These are phyloP conservation scores for Petrea volubilis DNA, from an alignment of 257 asterid genomes.

Conservation along the genomic window DNA sequence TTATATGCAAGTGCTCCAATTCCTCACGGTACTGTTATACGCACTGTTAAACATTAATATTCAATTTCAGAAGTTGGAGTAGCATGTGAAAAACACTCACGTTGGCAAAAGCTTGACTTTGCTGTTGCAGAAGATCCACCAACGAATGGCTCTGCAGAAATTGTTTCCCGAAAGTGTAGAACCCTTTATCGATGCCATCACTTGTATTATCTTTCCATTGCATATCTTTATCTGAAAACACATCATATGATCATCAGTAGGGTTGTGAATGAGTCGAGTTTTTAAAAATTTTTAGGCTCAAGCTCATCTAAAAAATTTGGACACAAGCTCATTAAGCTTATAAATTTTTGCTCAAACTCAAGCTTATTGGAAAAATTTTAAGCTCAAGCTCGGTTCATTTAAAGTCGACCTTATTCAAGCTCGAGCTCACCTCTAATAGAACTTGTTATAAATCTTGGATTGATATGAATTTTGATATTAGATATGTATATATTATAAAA, in stretches of 20 bases:
- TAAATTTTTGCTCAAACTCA: too few relatives aligned
- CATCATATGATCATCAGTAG: constrained; percentile 24
- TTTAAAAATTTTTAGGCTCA: too few relatives aligned
- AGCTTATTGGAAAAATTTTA: too few relatives aligned
- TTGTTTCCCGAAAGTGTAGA: constrained; percentile 82
- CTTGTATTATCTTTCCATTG: constrained; percentile 87
- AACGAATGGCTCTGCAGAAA: constrained; percentile 74
- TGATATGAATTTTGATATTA: too few relatives aligned
- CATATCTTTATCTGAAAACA: constrained; percentile 89
- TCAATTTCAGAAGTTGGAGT: neutral
- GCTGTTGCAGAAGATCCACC: constrained; percentile 99
- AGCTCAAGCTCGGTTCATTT: too few relatives aligned
- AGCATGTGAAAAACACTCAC: constrained; percentile 44
- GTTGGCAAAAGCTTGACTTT: constrained; percentile 95
- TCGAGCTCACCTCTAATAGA: too few relatives aligned
- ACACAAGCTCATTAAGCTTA: too few relatives aligned
- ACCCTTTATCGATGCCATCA: constrained; percentile 86
- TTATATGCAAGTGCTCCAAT: neutral
- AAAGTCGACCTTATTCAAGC: too few relatives aligned
- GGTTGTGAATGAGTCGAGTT: too few relatives aligned
- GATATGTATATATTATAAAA: too few relatives aligned
- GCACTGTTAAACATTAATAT: neutral
- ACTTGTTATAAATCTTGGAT: too few relatives aligned
- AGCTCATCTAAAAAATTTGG: too few relatives aligned
- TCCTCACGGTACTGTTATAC: neutral